These are phyloP conservation scores for Conticribra weissflogii DNA, from an alignment of 108 stramenopile species.

Conservation along the genomic window DNA sequence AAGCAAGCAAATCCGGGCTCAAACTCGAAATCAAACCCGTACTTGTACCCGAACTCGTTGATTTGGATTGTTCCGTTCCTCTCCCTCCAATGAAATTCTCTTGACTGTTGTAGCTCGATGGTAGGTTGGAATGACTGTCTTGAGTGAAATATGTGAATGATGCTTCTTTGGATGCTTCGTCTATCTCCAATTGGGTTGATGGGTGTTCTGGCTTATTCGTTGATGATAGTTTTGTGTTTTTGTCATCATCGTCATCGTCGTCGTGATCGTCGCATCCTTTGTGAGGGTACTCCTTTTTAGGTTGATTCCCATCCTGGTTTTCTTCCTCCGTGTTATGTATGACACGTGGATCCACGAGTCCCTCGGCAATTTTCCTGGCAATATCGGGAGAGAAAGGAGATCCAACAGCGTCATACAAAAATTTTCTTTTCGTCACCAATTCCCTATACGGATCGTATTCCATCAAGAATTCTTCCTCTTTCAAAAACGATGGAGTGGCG, in stretches of 20 bases:
- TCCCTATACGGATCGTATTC: constrained; percentile 65
- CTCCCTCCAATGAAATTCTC: constrained; percentile 20
- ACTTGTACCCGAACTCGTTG: constrained; percentile 23
- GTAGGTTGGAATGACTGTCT: too few relatives aligned
- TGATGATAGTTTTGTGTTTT: constrained; percentile 33
- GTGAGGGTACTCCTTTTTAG: neutral
- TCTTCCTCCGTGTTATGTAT: too few relatives aligned
- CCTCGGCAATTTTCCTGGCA: constrained; percentile 48
- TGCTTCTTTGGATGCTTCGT: too few relatives aligned
- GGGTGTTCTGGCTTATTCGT: neutral
- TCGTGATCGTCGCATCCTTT: neutral
- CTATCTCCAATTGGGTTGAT: constrained; percentile 6
- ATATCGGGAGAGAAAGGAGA: constrained; percentile 24
- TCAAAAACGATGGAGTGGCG: constrained; percentile 20
- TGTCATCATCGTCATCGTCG: constrained; percentile 7
- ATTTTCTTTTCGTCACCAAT: constrained; percentile 43
- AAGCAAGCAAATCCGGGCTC: constrained; percentile 46
- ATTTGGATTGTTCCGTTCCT: constrained; percentile 43
- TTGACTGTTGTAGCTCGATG: too few relatives aligned
- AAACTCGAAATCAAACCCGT: constrained; percentile 35
- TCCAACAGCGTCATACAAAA: constrained; percentile 56
- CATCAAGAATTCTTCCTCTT: constrained; percentile 51
- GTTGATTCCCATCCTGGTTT: neutral
- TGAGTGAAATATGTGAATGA: too few relatives aligned
- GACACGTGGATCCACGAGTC: constrained; percentile 43